Evolutionary conservation across 1,139 yeast species (phyloP), one percentile per base, ranked within the genome.

Genomic region (Sugiyamaella grinbergsii): DNA sequence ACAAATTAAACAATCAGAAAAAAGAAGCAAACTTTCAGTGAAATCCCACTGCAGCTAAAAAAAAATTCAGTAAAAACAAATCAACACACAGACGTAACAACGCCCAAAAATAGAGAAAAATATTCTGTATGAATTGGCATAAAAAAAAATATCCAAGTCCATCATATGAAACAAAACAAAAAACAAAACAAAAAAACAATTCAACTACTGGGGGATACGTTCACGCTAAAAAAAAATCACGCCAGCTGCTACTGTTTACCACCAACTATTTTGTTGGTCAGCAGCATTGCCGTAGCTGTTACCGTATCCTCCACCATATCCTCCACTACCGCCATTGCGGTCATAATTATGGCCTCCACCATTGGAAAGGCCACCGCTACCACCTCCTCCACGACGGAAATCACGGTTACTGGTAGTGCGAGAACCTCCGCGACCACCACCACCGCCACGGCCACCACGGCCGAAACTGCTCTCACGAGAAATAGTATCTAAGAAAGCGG

Each of bases 401-500:
- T 70, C 74, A 42, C 73, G 72, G 51, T 58, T 59, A 32, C 60
- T 63, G 29, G 51, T 51, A 48, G 62, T 33, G 51, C 71, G 67
- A 46, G 60, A 57, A 44, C 60, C 64, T 53, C 87, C 82, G 57
- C 85, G 77, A 61, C 83, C 73, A 52, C 81, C 71, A 54, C 85
- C 74, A 52, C 82, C 75, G 56, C 81, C 71, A 52, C 79, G 75
- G 51, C 83, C 76, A 54, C 83, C 74, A 59, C 82, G 75, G 59
- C 85, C 83, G 62, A 75, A 77, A 49, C 85, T 73, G 51, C 81
- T 73, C 76, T 91, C 98, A 75, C 95, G 85, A 55, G 88, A 76
- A 62, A 90, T 81, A 61, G 84, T 80, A 61, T 78, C 80, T 71
- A 93, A 81, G 77, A 93, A 93, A 57, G 81, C 81, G 60, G 98